These are phyloP conservation scores for Podaxis carcinomalis DNA, from an alignment of 768 basidiomycete genomes.

Conservation along the genomic window DNA sequence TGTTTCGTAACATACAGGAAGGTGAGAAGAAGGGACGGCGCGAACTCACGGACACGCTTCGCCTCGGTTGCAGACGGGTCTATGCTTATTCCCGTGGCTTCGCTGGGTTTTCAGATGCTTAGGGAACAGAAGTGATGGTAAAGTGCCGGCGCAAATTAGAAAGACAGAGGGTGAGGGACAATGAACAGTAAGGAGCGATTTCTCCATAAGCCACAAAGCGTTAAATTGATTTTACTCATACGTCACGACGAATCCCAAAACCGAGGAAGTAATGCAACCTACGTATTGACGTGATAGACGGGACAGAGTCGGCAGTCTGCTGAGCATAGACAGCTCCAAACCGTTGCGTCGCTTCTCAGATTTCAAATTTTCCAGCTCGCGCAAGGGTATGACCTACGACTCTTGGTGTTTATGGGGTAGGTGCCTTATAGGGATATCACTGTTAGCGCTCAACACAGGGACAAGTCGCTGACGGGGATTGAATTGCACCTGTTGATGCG, in stretches of 20 bases:
- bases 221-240: background rate
- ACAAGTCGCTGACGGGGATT: background rate
- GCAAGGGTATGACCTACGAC: background rate
- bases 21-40: background rate
- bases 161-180: background rate
- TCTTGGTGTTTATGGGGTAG: background rate
- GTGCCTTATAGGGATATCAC: background rate
- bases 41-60: background rate
- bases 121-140: background rate
- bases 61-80: background rate
- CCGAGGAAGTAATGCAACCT: background rate
- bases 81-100: conserved; percentile 6
- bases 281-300: background rate
- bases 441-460: background rate
- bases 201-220: background rate
- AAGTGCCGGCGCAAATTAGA: background rate
- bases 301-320: background rate
- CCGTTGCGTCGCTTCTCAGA: background rate
- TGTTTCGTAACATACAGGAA: background rate
- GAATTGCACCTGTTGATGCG: background rate
- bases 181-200: background rate
- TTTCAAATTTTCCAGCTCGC: background rate
- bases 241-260: background rate
- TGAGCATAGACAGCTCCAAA: background rate
- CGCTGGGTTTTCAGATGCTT: background rate